A percentile compares a stretch with the other conserved stretches of the same genome.
phyloP scores from a whole-genome alignment of 1,284 basidiomycete species.

The Ganoderma meredithae region DNA sequence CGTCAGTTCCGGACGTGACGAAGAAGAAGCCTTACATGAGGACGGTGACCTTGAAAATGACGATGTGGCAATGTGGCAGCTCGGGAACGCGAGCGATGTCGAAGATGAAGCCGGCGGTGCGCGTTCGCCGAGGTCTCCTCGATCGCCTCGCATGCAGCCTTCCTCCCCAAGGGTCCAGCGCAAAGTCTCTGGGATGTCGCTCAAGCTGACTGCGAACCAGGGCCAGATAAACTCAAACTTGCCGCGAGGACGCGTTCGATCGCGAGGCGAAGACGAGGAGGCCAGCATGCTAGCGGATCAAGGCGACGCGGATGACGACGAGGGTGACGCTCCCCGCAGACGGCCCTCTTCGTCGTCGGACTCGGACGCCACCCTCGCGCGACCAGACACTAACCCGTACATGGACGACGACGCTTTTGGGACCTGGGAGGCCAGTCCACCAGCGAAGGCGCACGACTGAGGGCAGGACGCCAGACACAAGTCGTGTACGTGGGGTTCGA shows the following conservation, averaged over 20 bases:
- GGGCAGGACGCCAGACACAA: not conserved
- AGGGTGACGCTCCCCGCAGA: constrained; percentile 25
- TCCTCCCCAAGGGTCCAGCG: constrained; percentile 20
- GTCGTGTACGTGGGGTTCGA: not conserved
- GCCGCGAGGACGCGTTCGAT: constrained; percentile 12
- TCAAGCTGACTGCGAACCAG: constrained; percentile 16
- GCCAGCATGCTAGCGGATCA: constrained; percentile 37
- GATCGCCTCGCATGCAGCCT: constrained; percentile 18
- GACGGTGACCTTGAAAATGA: constrained; percentile 49
- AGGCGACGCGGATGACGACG: constrained; percentile 38
- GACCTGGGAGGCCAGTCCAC: constrained; percentile 32
- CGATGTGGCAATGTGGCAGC: constrained; percentile 63
- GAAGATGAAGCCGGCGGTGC: constrained; percentile 46
- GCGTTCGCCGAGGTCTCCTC: constrained; percentile 16
- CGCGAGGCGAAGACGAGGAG: constrained; percentile 34
- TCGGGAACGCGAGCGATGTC: constrained; percentile 72
- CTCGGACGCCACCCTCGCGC: constrained; percentile 47
- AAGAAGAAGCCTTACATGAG: constrained; percentile 46
- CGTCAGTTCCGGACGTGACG: constrained; percentile 36
- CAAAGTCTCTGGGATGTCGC: constrained; percentile 19
- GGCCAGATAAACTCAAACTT: constrained; percentile 24
- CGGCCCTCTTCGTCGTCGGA: constrained; percentile 48
- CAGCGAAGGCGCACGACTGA: constrained; percentile 14
- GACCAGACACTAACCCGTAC: constrained; percentile 36
- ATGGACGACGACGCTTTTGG: constrained; percentile 40